phyloP scores from a whole-genome alignment of 345 rosid genomes.

The Eucalyptus sp. region DNA sequence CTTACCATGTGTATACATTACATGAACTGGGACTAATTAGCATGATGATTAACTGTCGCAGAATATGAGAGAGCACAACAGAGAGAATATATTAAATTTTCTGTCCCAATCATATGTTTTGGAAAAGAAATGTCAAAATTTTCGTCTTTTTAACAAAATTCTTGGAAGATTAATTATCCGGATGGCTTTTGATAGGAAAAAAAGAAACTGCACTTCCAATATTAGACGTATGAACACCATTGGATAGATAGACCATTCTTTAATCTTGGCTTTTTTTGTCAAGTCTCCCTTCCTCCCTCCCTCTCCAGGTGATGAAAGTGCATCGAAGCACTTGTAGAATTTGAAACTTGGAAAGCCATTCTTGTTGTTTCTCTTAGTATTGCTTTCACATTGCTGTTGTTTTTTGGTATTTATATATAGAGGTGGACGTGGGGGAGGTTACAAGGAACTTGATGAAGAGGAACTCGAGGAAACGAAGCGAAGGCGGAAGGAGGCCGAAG shows the following conservation, averaged over 20 bases:
- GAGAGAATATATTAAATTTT: background rate
- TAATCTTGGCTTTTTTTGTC: background rate
- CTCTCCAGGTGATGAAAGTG: background rate
- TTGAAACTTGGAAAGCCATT: background rate
- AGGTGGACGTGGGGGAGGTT: constrained; percentile 99
- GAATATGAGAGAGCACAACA: background rate
- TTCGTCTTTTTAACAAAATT: background rate
- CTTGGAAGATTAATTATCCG: background rate
- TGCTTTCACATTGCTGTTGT: background rate
- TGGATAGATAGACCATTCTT: background rate
- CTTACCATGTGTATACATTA: background rate
- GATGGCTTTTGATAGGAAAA: background rate
- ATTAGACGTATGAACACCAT: background rate
- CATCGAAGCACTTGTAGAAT: background rate
- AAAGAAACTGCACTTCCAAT: background rate
- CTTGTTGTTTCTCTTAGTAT: background rate
- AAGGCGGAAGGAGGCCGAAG: constrained; percentile 86
- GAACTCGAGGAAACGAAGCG: constrained; percentile 95
- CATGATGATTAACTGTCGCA: background rate
- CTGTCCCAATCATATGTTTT: background rate
- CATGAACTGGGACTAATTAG: background rate
- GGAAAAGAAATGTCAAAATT: background rate
- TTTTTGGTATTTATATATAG: constrained; percentile 17
- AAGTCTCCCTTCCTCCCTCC: background rate
- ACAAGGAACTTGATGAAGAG: constrained; percentile 98